Evolutionary conservation across 2,329 filamentous ascomycete genomes (phyloP).

Genomic region (Ascochyta koolunga): DNA sequence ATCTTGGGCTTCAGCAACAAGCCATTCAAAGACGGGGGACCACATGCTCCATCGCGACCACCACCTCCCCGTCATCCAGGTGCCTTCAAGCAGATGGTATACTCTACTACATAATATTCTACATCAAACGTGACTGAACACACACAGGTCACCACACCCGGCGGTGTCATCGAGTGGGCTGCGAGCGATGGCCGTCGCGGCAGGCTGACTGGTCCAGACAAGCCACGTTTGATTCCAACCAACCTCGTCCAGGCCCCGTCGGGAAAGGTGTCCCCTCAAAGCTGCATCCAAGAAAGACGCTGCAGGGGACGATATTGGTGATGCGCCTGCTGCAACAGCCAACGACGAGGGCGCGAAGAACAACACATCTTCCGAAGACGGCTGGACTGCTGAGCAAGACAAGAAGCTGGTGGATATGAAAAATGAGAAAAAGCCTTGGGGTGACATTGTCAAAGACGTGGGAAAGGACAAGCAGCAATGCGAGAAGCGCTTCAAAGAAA

Average conservation of each 20-base stretch:
- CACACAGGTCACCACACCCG: constrained; percentile 26
- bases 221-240: constrained; percentile 20
- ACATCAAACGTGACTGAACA: not conserved
- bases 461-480: constrained; percentile 28
- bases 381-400: constrained; percentile 49
- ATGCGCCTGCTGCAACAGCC: not conserved
- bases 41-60: constrained; percentile 15
- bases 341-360: not conserved
- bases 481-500: constrained; percentile 41
- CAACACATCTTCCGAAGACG: not conserved
- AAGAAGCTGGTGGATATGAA: constrained; percentile 48
- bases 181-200: constrained; percentile 44
- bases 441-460: constrained; percentile 37
- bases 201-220: constrained; percentile 24
- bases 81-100: constrained; percentile 23
- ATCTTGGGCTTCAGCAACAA: constrained; percentile 39
- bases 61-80: constrained; percentile 12
- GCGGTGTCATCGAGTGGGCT: constrained; percentile 39
- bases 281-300: constrained; percentile 2
- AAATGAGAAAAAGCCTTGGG: constrained; percentile 34
- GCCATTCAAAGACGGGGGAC: constrained; percentile 35
- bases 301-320: not conserved
- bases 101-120: fast-evolving
- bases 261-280: constrained; percentile 7
- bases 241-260: constrained; percentile 22